Evolutionary conservation across 192 early-diverging fungal genomes (phyloP), one percentile per base, ranked within the genome.

Genomic region (Phlyctochytrium bullatum): DNA sequence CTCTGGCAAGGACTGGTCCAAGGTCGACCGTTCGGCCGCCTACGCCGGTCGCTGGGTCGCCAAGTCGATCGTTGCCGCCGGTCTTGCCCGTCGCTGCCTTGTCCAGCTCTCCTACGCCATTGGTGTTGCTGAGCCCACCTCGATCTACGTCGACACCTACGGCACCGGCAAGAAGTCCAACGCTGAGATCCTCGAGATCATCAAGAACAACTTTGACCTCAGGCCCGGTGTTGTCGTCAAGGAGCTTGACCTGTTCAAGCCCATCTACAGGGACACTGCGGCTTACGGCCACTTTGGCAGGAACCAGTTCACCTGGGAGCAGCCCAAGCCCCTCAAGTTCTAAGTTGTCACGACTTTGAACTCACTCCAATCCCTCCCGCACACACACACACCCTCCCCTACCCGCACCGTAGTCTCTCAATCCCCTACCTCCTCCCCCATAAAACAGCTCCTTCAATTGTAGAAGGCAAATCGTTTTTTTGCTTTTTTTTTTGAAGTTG

Each of bases 1-100:
- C 91, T 97, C 94, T 66, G 97, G 97, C 66, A 98, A 98, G 89
- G 97, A 97, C 86, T 98, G 92, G 90, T 96, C 93, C 89, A 97
- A 97, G 92, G 95, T 98, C 75, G 94, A 96, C 80, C 92, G 97
- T 81, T 96, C 93, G 36, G 95, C 94, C 73, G 95, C 95, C 67
- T 98, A 97, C 82, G 92, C 95, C 54, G 92, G 91, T 64, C 93
- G 95, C 72, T 98, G 94, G 91, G 91, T 99, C 73, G 93, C 97
- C 82, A 97, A 98, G 89, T 97, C 93, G 40, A 80, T 97, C 67
- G 93, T 98, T 60, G 81, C 85, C 23, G 97, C 97, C 73, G 89
- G 89, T 66, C 90, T 98, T 66, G 92, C 91, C 69, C 93, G 95
- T 70, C 91, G 97, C 73, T 81, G 79, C 65, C 88, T 96, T 40